phyloP scores from a whole-genome alignment of 2,329 filamentous ascomycete genomes.

The Helminthosporium solani region DNA sequence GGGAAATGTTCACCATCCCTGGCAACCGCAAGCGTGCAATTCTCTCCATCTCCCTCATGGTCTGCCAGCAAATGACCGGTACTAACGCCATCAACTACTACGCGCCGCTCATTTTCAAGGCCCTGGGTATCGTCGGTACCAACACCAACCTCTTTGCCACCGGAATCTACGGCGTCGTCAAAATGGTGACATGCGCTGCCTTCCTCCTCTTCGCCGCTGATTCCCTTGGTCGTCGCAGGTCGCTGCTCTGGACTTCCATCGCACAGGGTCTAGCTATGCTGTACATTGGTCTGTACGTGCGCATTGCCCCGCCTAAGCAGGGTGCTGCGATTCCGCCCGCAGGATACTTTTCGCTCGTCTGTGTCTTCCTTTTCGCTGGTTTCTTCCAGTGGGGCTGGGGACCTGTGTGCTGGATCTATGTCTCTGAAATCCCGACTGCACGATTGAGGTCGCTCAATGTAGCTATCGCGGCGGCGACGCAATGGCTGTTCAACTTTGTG shows the following conservation, averaged over 20 bases:
- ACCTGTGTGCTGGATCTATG: slow-evolving; percentile 71
- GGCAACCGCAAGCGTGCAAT: slow-evolving; percentile 62
- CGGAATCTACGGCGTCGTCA: slow-evolving; percentile 72
- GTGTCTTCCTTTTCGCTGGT: slow-evolving; percentile 70
- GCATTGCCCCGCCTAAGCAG: slow-evolving; percentile 58
- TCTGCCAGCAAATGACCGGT: slow-evolving; percentile 74
- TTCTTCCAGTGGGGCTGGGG: slow-evolving; percentile 66
- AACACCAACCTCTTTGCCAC: slow-evolving; percentile 67
- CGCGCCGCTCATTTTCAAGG: slow-evolving; percentile 67
- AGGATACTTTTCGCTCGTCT: slow-evolving; percentile 69
- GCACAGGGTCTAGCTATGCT: slow-evolving; percentile 65
- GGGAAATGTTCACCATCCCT: slow-evolving; percentile 48
- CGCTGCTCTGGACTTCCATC: slow-evolving; percentile 64
- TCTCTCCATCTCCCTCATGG: slow-evolving; percentile 63
- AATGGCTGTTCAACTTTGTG: slow-evolving; percentile 75
- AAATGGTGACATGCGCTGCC: slow-evolving; percentile 62
- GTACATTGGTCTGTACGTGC: slow-evolving; percentile 70
- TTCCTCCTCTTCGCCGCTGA: slow-evolving; percentile 70
- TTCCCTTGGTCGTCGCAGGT: slow-evolving; percentile 65
- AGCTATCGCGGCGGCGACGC: slow-evolving; percentile 65
- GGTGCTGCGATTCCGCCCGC: slow-evolving; percentile 61
- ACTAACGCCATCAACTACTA: slow-evolving; percentile 60
- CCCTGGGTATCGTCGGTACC: slow-evolving; percentile 61
- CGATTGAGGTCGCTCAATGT: slow-evolving; percentile 67
- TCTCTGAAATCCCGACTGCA: slow-evolving; percentile 68